These are phyloP conservation scores for Biscogniauxia mediterranea DNA, from an alignment of 2,329 filamentous ascomycete species.

Conservation along the genomic window DNA sequence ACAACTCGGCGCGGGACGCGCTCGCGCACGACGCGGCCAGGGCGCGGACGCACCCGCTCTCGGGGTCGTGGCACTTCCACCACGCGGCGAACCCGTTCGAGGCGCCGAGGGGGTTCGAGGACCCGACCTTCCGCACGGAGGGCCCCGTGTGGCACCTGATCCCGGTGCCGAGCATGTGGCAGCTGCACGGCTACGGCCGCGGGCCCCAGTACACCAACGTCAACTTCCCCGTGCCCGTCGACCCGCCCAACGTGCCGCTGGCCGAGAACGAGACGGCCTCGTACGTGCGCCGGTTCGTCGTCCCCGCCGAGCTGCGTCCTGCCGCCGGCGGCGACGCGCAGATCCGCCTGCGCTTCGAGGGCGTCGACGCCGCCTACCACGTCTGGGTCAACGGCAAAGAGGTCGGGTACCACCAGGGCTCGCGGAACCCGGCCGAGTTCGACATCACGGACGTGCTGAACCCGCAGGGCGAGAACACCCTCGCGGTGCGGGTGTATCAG, in stretches of 20 bases:
- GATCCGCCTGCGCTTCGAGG: slow-evolving; percentile 58
- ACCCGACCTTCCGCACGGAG: slow-evolving; percentile 26
- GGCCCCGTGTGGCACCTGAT: slow-evolving; percentile 48
- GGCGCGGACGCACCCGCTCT: slow-evolving; percentile 40
- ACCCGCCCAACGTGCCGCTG: slow-evolving; percentile 56
- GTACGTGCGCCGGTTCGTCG: slow-evolving; percentile 49
- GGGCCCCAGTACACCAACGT: slow-evolving; percentile 70
- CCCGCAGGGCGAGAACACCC: slow-evolving; percentile 41
- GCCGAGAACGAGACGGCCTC: slow-evolving; percentile 54
- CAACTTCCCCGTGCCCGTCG: slow-evolving; percentile 63
- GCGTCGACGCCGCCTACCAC: slow-evolving; percentile 62
- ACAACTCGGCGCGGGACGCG: slow-evolving; percentile 46
- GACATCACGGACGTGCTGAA: slow-evolving; percentile 52
- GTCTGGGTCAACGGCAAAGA: slow-evolving; percentile 59
- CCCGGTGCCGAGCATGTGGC: slow-evolving; percentile 68
- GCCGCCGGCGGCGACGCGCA: slow-evolving; percentile 34
- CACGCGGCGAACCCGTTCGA: slow-evolving; percentile 40
- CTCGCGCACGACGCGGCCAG: slow-evolving; percentile 39
- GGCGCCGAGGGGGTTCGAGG: slow-evolving; percentile 35
- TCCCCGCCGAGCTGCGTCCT: slow-evolving; percentile 37
- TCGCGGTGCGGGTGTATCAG: slow-evolving; percentile 59
- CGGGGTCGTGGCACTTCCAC: slow-evolving; percentile 49
- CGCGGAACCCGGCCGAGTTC: slow-evolving; percentile 61
- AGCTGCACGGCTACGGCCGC: slow-evolving; percentile 63
- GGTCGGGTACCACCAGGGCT: slow-evolving; percentile 62